Conservation (phyloP, 192 early-diverging fungal genomes). For the Pilaira anomala region DNA sequence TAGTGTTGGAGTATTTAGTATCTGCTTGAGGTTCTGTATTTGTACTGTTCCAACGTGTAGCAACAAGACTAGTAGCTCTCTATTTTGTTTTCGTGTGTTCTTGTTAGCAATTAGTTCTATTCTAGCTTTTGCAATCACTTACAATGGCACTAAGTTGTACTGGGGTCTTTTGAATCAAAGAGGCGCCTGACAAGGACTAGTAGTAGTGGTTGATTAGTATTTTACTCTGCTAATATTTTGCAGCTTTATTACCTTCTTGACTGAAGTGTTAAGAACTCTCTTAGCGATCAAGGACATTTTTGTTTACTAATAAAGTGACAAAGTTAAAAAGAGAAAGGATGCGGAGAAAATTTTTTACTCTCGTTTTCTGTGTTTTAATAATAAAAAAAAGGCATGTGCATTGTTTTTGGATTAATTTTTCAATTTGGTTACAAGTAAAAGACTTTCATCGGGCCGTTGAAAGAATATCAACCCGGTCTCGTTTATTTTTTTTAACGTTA, state of each 20-base stretch:
- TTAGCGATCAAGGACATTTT: constrained; percentile 7
- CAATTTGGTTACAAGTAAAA: no score
- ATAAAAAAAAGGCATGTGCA: no score
- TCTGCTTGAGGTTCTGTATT: no score
- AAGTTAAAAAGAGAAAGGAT: background rate
- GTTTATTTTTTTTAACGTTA: no score
- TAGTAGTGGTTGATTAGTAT: background rate
- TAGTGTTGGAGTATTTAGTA: constrained; percentile 32
- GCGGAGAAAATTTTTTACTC: background rate
- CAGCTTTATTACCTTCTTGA: background rate
- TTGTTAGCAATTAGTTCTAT: no score
- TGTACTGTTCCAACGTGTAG: background rate
- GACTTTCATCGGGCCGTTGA: no score
- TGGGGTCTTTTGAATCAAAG: background rate
- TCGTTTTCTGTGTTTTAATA: no score
- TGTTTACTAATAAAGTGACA: background rate
- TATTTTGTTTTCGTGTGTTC: no score
- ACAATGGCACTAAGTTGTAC: background rate
- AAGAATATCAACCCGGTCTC: no score
- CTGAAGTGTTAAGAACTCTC: background rate
- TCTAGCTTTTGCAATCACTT: no score
- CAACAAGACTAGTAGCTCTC: no score
- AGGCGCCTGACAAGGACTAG: constrained; percentile 1
- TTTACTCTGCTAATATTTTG: background rate
- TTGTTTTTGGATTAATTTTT: no score